Base-by-base conservation (phyloP, 805 yeast species). In the Starmerella khaoyaiensis region DNA sequence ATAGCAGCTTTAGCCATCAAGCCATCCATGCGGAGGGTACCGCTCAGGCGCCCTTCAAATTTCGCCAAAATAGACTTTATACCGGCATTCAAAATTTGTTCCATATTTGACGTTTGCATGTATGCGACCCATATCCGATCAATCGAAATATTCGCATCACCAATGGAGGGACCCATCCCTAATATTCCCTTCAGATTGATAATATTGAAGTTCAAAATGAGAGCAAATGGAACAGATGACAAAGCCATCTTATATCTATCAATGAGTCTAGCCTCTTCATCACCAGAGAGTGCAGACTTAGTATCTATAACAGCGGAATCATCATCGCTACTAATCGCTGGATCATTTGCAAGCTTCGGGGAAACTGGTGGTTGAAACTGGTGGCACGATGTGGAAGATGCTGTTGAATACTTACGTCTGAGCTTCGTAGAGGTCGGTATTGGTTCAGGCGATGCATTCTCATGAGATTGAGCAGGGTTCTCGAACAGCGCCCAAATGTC, bases 151-250 rank as follows among this genome's bases (percentile, higher is more conserved):
- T 65, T 60, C 31, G 80, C 54, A 11, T 71, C 64, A 15, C 97
- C 96, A 25, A 87, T 59, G 0, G 94, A 73, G 29, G 79, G 79
- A 0, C 97, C 97, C 42, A 87, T 65, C 48, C 84, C 93, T 17
- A 82, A 72, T 21, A 64, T 67, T 4, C 77, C 67, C 0, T 60
- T 55, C 1, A 76, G 58, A 39, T 72, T 70, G 0, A 64, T 50
- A 3, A 86, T 56, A 9, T 73, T 59, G 20, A 79, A 55, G 9
- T 77, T 71, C 21, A 79, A 55, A 12, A 72, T 65, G 81, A 93
- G 79, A 0, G 95, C 90, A 31, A 82, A 61, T 0, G 86, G 73
- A 19, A 69, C 64, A 0, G 81, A 69, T 0, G 73, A 63, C 0
- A 79, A 64, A 2, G 73, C 83, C 37, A 71, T 71, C 37, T 68